Evolutionary conservation across 495 filamentous ascomycete species (phyloP).

Genomic region (Filosporella fistucella): DNA sequence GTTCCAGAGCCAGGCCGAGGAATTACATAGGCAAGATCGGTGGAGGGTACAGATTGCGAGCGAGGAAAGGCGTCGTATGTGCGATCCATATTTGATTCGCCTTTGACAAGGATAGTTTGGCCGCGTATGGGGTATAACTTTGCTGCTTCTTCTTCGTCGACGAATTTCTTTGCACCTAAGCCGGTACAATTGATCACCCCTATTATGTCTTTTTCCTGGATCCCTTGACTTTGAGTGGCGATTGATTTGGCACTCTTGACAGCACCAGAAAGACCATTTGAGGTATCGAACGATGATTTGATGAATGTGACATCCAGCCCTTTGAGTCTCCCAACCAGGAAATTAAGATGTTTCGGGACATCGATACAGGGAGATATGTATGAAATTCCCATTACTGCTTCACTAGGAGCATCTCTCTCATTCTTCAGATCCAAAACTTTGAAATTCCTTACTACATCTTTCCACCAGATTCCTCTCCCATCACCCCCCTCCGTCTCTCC

Average conservation of each 20-base stretch:
- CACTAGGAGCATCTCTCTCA: not conserved
- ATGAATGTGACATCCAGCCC: constrained; percentile 6
- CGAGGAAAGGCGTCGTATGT: not conserved
- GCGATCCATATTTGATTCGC: constrained; percentile 11
- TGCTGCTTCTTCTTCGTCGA: constrained; percentile 4
- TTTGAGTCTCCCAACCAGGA: constrained; percentile 2
- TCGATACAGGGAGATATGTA: constrained; percentile 14
- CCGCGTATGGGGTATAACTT: constrained; percentile 19
- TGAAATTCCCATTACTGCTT: constrained; percentile 11
- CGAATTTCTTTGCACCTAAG: constrained; percentile 12
- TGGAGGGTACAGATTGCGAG: not conserved
- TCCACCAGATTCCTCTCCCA: constrained; percentile 20
- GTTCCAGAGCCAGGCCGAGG: constrained; percentile 24
- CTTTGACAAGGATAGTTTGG: constrained; percentile 19
- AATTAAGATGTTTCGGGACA: constrained; percentile 13
- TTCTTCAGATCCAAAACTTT: constrained; percentile 10
- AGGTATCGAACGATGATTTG: constrained; percentile 1
- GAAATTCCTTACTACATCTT: constrained; percentile 10
- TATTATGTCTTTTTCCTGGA: not conserved
- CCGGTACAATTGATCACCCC: constrained; percentile 14
- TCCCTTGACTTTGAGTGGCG: not conserved
- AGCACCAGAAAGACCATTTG: constrained; percentile 10
- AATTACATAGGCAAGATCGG: constrained; percentile 14
- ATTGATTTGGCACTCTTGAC: constrained; percentile 8
- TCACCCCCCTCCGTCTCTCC: constrained; percentile 8